phyloP scores from a whole-genome alignment of 495 filamentous ascomycete genomes.

The Hypomontagnella monticulosa region DNA sequence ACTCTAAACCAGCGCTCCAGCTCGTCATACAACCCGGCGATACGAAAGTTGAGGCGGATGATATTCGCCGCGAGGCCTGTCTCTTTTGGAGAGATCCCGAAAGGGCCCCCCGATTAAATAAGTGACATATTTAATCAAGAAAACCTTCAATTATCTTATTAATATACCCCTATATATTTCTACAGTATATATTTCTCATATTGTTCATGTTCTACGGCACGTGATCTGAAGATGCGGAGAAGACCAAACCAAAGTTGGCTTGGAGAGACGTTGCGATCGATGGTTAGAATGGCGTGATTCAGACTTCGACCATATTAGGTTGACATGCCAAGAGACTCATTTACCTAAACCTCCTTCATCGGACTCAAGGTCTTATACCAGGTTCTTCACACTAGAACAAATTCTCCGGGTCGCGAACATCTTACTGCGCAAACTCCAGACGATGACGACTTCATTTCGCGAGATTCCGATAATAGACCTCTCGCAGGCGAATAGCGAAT shows the following conservation, averaged over 20 bases:
- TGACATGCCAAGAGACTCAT: background rate
- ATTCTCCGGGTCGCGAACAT: background rate
- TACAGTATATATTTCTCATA: no score
- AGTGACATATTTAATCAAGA: constrained; percentile 10
- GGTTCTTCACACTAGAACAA: background rate
- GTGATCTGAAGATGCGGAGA: constrained; percentile 26
- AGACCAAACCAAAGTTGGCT: constrained; percentile 12
- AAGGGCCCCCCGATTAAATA: constrained; percentile 34
- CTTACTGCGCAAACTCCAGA: background rate
- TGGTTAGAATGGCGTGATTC: constrained; percentile 33
- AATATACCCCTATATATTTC: constrained; percentile 4
- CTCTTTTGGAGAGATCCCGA: constrained; percentile 39
- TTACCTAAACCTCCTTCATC: constrained; percentile 11
- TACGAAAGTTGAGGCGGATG: constrained; percentile 32
- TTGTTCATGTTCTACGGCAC: constrained; percentile 5
- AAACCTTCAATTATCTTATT: constrained; percentile 4
- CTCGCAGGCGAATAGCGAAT: constrained; percentile 45
- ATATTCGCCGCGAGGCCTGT: constrained; percentile 36
- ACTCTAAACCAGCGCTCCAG: constrained; percentile 36
- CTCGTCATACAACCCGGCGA: constrained; percentile 34
- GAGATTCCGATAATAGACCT: constrained; percentile 60
- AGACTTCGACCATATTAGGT: constrained; percentile 12
- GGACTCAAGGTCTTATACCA: background rate
- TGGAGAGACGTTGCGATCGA: constrained; percentile 24
- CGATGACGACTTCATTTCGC: constrained; percentile 46